Evolutionary conservation across 2,329 filamentous ascomycete genomes (phyloP).

Genomic region (Ophiocordyceps camponoti-saundersi): DNA sequence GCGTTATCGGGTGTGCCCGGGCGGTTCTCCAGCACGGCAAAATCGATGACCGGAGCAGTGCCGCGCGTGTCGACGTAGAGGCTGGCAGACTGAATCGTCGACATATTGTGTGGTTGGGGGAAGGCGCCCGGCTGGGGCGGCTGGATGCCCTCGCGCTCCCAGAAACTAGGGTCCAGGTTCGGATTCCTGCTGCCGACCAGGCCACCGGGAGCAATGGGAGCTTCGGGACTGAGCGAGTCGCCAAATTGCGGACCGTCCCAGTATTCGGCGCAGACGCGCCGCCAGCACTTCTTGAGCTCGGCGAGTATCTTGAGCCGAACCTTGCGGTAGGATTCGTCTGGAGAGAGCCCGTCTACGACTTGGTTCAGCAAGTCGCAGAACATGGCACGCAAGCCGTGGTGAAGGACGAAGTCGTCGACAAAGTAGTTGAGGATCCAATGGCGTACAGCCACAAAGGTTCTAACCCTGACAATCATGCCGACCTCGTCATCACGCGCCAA

Average conservation of each 20-base stretch:
- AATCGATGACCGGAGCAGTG: slow-evolving; percentile 28
- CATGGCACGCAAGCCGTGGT: slow-evolving; percentile 53
- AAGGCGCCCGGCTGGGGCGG: slow-evolving; percentile 27
- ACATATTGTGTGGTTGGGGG: slow-evolving; percentile 11
- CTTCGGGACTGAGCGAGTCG: slow-evolving; percentile 41
- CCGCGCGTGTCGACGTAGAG: slow-evolving; percentile 27
- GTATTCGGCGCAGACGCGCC: slow-evolving; percentile 72
- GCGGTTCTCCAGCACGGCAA: slow-evolving; percentile 24
- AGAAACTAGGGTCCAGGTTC: slow-evolving; percentile 35
- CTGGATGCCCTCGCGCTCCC: slow-evolving; percentile 26
- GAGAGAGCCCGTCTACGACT: slow-evolving; percentile 37
- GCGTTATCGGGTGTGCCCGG: slow-evolving; percentile 29
- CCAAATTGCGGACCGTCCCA: slow-evolving; percentile 65
- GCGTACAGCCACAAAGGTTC: slow-evolving; percentile 84
- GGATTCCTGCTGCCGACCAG: slow-evolving; percentile 43
- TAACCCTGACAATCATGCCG: slow-evolving; percentile 85
- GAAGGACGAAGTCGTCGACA: slow-evolving; percentile 74
- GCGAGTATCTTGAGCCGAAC: slow-evolving; percentile 68
- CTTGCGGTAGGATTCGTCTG: slow-evolving; percentile 25
- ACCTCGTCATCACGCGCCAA: slow-evolving; percentile 63
- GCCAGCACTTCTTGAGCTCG: slow-evolving; percentile 95
- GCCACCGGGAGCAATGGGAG: slow-evolving; percentile 62
- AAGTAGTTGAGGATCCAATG: slow-evolving; percentile 99
- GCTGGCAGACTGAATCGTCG: slow-evolving; percentile 7
- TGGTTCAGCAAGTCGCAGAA: slow-evolving; percentile 74